Percentiles rank a stretch among this genome's conserved stretches.
Evolutionary conservation across 495 filamentous ascomycete species (phyloP).

Genomic region (Beverwykella pulmonaria): DNA sequence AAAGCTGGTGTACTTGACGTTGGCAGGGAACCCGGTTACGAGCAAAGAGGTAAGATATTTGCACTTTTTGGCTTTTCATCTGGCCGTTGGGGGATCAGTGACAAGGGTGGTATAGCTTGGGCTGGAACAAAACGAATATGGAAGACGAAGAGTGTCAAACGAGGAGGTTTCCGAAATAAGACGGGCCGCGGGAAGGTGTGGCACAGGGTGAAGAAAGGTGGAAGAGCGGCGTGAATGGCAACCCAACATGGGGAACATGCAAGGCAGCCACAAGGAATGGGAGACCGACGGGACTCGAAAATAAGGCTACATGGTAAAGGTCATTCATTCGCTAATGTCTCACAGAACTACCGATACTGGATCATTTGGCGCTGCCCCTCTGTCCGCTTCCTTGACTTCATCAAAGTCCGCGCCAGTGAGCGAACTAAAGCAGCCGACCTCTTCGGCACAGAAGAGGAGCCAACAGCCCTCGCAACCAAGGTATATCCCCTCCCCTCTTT

Average conservation of each 20-base stretch:
- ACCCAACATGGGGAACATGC: background rate
- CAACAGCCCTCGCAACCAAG: constrained; percentile 51
- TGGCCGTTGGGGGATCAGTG: background rate
- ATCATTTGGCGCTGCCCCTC: constrained; percentile 81
- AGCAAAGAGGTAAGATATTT: constrained; percentile 76
- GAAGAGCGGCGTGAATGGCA: background rate
- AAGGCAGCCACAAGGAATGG: too few species aligned
- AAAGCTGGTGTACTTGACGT: constrained; percentile 72
- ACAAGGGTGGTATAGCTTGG: too few species aligned
- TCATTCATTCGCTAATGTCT: background rate
- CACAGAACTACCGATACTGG: constrained; percentile 88
- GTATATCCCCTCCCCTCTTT: constrained; percentile 3
- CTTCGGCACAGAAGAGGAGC: constrained; percentile 47
- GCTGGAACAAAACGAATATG: too few species aligned
- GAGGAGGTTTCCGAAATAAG: too few species aligned
- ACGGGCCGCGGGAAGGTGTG: too few species aligned
- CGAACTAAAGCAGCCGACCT: constrained; percentile 74
- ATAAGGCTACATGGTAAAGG: too few species aligned
- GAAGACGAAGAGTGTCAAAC: too few species aligned
- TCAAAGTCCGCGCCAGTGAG: constrained; percentile 86
- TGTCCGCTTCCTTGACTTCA: constrained; percentile 90
- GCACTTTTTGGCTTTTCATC: constrained; percentile 25
- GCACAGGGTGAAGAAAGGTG: too few species aligned
- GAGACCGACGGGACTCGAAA: too few species aligned
- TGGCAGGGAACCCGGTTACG: constrained; percentile 86